A percentile compares a stretch with the other conserved stretches of the same genome.
Evolutionary conservation across 1,139 yeast species (phyloP).

Genomic region (Yamadazyma triangularis): DNA sequence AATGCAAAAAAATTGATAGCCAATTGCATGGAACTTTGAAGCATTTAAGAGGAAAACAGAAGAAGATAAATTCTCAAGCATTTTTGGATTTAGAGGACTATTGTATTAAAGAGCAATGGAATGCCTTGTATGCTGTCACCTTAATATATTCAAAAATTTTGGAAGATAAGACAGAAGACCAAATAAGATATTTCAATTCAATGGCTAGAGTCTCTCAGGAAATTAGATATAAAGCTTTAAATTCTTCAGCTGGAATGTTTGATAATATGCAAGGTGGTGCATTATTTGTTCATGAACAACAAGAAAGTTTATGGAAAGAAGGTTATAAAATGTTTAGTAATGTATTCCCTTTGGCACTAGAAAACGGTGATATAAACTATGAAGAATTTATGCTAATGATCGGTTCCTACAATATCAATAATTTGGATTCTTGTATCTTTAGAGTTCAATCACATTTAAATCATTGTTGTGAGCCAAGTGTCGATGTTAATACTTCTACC

Average conservation of each 20-base stretch:
- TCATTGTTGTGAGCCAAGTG: conserved; percentile 74
- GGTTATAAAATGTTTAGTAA: conserved; percentile 49
- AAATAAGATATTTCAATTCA: conserved; percentile 46
- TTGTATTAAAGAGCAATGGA: conserved; percentile 64
- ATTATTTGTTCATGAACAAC: conserved; percentile 49
- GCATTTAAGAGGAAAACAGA: conserved; percentile 42
- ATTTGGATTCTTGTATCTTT: conserved; percentile 60
- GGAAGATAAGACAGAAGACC: conserved; percentile 40
- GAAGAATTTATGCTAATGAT: conserved; percentile 57
- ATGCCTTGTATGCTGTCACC: conserved; percentile 64
- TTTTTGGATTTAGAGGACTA: conserved; percentile 57
- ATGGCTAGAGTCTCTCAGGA: conserved; percentile 76
- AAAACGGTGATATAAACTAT: conserved; percentile 31
- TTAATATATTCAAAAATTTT: conserved; percentile 49
- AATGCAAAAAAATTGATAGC: conserved; percentile 51
- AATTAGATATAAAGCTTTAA: conserved; percentile 55
- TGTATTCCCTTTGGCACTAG: conserved; percentile 42
- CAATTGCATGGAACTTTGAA: conserved; percentile 54
- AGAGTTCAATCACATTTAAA: conserved; percentile 66
- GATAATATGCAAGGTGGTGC: conserved; percentile 49
- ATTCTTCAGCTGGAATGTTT: conserved; percentile 55
- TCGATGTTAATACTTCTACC: conserved; percentile 47
- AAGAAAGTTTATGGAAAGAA: conserved; percentile 56
- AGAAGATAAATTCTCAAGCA: conserved; percentile 37
- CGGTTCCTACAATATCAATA: conserved; percentile 74